Conservation (phyloP, 2,329 filamentous ascomycete genomes). For the Penicillium sp. region DNA sequence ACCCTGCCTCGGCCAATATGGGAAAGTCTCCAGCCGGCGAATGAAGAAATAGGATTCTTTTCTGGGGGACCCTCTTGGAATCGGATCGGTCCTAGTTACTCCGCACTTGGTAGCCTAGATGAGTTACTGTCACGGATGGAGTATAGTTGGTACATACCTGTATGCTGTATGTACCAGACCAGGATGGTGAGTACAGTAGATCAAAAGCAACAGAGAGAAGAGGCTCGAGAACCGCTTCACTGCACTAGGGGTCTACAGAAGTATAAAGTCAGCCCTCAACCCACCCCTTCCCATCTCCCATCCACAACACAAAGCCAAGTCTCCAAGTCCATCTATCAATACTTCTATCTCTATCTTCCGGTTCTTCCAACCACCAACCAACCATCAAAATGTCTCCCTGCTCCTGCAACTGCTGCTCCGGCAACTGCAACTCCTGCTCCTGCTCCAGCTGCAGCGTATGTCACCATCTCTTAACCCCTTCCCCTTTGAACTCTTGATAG, state of each 20-base stretch:
- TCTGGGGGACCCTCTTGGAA: too few relatives aligned
- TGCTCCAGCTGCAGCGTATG: slow-evolving; percentile 45
- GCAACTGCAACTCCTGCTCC: slow-evolving; percentile 45
- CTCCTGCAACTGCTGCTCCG: slow-evolving; percentile 44
- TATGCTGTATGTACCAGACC: too few relatives aligned
- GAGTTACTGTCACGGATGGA: neutral
- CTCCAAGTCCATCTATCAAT: slow-evolving; percentile 3
- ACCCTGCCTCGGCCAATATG: neutral
- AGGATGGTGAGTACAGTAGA: neutral
- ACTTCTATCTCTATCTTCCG: slow-evolving; percentile 15
- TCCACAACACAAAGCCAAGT: neutral
- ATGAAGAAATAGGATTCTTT: slow-evolving; percentile 1
- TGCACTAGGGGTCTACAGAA: neutral
- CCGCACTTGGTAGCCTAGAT: neutral
- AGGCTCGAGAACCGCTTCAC: neutral
- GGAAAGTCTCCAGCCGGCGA: neutral
- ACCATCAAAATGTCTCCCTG: slow-evolving; percentile 45
- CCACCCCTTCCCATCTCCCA: neutral
- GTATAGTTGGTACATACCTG: neutral
- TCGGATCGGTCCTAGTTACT: neutral
- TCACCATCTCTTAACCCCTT: neutral
- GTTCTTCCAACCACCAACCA: slow-evolving; percentile 15
- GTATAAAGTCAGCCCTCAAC: neutral
- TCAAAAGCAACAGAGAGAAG: neutral
- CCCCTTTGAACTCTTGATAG: neutral